Conservation (phyloP, 2,329 filamentous ascomycete genomes). For the Curvularia lunata region DNA sequence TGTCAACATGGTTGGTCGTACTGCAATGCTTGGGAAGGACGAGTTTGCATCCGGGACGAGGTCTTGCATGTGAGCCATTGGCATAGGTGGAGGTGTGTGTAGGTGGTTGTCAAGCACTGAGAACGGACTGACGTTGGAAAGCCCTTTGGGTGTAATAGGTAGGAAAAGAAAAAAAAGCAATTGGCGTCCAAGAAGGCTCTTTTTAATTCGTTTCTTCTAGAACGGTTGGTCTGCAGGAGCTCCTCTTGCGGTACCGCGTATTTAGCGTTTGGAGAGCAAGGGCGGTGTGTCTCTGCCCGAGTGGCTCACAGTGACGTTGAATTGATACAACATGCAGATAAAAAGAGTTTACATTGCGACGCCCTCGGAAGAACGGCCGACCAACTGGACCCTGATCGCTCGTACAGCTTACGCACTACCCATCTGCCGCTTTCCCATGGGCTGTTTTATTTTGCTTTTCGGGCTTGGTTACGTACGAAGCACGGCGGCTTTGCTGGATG, state of each 20-base stretch:
- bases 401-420: neutral
- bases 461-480: too few species aligned
- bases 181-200: neutral
- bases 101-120: neutral
- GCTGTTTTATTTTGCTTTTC: neutral
- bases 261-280: neutral
- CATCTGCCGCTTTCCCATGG: neutral
- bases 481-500: neutral
- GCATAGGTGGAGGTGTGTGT: neutral
- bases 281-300: slow-evolving; percentile 3
- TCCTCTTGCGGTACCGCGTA: neutral
- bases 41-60: neutral
- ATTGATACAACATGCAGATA: slow-evolving; percentile 9
- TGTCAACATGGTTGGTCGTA: slow-evolving; percentile 4
- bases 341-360: neutral
- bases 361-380: neutral
- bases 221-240: neutral
- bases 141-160: neutral
- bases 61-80: neutral
- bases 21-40: neutral
- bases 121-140: neutral
- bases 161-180: neutral
- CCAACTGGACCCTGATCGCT: neutral
- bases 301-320: slow-evolving; percentile 11
- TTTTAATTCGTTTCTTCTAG: neutral